These are phyloP conservation scores for Achlya hypogyna DNA, from an alignment of 352 stramenopile species.

Conservation along the genomic window DNA sequence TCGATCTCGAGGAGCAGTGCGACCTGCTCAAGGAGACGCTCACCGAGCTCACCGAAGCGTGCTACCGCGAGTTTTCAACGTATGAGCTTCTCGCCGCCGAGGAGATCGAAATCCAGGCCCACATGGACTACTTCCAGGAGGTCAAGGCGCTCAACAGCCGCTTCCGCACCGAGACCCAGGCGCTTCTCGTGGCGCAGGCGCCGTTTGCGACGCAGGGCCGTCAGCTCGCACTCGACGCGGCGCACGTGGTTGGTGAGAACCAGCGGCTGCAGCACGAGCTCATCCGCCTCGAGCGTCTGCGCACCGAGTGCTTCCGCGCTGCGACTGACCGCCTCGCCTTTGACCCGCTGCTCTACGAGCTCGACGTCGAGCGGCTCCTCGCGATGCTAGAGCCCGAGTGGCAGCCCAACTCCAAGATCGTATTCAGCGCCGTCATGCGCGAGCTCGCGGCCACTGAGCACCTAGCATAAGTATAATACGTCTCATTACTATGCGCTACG, in stretches of 20 bases:
- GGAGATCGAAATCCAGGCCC: slow-evolving; percentile 8
- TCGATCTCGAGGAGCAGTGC: slow-evolving; percentile 26
- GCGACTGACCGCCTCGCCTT: slow-evolving; percentile 36
- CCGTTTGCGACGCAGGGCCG: slow-evolving; percentile 15
- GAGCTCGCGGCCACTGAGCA: background rate
- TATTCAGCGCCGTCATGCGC: background rate
- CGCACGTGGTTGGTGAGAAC: slow-evolving; percentile 35
- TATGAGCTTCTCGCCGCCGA: slow-evolving; percentile 19
- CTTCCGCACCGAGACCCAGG: background rate
- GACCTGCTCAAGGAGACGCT: slow-evolving; percentile 31
- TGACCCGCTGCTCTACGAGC: slow-evolving; percentile 44
- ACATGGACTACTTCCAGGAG: slow-evolving; percentile 9
- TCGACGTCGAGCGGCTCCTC: slow-evolving; percentile 38
- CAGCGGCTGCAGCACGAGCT: slow-evolving; percentile 51
- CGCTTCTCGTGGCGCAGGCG: slow-evolving; percentile 19
- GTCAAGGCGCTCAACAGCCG: background rate
- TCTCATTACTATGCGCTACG: background rate
- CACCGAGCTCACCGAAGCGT: slow-evolving; percentile 25
- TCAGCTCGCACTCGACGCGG: slow-evolving; percentile 14
- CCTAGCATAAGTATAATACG: background rate
- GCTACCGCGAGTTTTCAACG: slow-evolving; percentile 19
- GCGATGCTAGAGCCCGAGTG: slow-evolving; percentile 22
- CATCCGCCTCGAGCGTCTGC: slow-evolving; percentile 26
- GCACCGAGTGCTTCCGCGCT: slow-evolving; percentile 33
- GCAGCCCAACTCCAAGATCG: slow-evolving; percentile 9